Evolutionary conservation across 1,284 basidiomycete species (phyloP), one percentile per base, ranked within the genome.

Genomic region (Cryptococcus amylolentus): DNA sequence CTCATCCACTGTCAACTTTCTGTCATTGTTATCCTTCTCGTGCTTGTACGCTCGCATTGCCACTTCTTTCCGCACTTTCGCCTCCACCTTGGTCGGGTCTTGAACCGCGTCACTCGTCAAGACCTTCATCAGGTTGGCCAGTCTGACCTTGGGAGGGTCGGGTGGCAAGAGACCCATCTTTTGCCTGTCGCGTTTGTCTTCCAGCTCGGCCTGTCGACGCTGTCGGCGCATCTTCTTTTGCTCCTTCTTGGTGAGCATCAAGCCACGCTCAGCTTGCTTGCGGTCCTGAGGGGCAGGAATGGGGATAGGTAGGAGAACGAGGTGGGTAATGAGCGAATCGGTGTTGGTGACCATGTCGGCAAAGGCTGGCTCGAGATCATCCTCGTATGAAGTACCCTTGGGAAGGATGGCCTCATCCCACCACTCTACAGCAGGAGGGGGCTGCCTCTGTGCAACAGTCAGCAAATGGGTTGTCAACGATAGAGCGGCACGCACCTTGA

Each of bases 101-200:
- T 93, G 89, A 12, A 98, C 88, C 0, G 93, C 94, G 72, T 98
- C 94, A 10, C 91, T 91, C 0, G 95, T 96, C 41, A 98, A 81
- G 13, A 99, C 96, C 71, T 93, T 93, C 94, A 98, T 98, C 71
- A 98, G 79, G 77, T 99, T 99, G 45, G 89, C 86, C 56, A 98
- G 81, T 50, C 93, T 91, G 57, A 98, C 95, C 82, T 98, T 98
- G 0, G 95, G 93, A 28, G 94, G 82, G 73, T 98, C 94, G 35
- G 94, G 93, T 8, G 96, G 93, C 49, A 93, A 82, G 23, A 99
- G 82, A 50, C 95, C 95, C 93, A 98, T 98, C 65, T 91, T 86
- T 69, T 96, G 89, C 28, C 93, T 83, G 73, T 98, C 96, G 58
- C 91, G 85, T 76, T 95, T 94, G 76, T 99, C 95, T 77, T 96